A percentile compares a stretch with the other conserved stretches of the same genome.
phyloP scores from a whole-genome alignment of 169 alveolate genomes.

The Eimeria falciformis region DNA sequence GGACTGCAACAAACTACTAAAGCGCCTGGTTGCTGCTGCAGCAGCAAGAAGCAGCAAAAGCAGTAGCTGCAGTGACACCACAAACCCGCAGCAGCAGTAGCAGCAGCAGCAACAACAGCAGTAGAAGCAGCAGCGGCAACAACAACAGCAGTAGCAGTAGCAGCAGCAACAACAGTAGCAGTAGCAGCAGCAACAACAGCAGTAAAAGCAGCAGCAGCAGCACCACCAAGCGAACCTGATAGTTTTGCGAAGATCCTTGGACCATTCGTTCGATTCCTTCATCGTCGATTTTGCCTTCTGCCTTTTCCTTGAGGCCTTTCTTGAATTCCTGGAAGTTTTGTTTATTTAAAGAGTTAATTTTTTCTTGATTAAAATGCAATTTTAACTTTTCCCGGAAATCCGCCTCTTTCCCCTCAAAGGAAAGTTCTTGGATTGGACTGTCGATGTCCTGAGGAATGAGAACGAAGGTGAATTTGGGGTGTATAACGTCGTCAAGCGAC shows the following conservation, averaged over 20 bases:
- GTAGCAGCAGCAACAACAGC: constrained; percentile 15
- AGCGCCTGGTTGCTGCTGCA: not conserved
- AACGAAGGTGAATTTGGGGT: constrained; percentile 83
- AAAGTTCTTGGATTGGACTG: constrained; percentile 81
- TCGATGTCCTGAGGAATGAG: constrained; percentile 84
- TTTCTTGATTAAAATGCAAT: constrained; percentile 81
- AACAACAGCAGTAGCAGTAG: constrained; percentile 27
- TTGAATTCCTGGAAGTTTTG: constrained; percentile 80
- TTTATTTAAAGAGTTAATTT: constrained; percentile 75
- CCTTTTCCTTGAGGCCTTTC: constrained; percentile 80
- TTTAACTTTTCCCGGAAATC: constrained; percentile 80
- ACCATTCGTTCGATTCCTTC: constrained; percentile 49
- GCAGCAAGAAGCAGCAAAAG: not conserved
- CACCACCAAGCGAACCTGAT: constrained; percentile 41
- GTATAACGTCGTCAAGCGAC: constrained; percentile 80
- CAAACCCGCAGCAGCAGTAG: constrained; percentile 9
- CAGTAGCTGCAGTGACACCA: constrained; percentile 5
- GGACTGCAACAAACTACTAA: too few relatives aligned
- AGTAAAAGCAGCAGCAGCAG: not conserved
- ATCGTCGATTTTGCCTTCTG: constrained; percentile 71
- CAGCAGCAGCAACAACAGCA: constrained; percentile 11
- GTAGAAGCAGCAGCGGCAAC: not conserved
- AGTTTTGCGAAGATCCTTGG: constrained; percentile 6
- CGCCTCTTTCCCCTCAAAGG: constrained; percentile 84
- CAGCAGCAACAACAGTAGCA: constrained; percentile 39